Conservation (phyloP, 148 eudicot species). For the Camellia lanceoleosa region DNA sequence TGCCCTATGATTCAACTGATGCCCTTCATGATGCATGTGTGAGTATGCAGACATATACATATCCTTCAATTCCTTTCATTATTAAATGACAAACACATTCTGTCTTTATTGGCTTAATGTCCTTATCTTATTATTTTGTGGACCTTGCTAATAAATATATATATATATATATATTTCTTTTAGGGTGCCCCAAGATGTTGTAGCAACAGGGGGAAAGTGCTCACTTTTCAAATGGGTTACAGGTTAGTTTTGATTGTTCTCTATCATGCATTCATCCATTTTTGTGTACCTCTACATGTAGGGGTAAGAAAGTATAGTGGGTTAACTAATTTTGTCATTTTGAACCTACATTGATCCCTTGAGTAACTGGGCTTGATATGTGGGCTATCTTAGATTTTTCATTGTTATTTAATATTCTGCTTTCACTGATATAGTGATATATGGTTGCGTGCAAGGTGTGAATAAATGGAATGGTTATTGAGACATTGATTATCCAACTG, state of each 20-base stretch:
- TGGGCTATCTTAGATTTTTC: too few relatives aligned
- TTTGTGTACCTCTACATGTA: not conserved
- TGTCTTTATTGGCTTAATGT: not conserved
- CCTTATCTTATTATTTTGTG: not conserved
- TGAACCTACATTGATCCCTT: not conserved
- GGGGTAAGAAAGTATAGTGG: not conserved
- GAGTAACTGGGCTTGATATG: too few relatives aligned
- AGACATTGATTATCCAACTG: too few relatives aligned
- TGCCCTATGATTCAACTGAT: not conserved
- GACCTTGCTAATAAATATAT: constrained; percentile 10
- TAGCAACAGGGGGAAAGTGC: constrained; percentile 96
- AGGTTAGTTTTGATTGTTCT: constrained; percentile 41
- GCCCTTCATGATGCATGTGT: not conserved
- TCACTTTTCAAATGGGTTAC: constrained; percentile 71
- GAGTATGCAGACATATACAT: too few relatives aligned
- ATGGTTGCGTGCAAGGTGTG: too few relatives aligned
- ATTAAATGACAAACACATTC: not conserved
- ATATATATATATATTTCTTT: constrained; percentile 2
- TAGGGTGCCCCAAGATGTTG: constrained; percentile 95
- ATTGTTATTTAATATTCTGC: too few relatives aligned
- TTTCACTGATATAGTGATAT: too few relatives aligned
- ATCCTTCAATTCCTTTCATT: not conserved
- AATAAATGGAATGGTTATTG: too few relatives aligned
- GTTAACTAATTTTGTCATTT: not conserved
- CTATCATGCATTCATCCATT: not conserved